These are phyloP conservation scores for Lecanicillium sp. DNA, from an alignment of 2,329 filamentous ascomycete genomes.

Conservation along the genomic window DNA sequence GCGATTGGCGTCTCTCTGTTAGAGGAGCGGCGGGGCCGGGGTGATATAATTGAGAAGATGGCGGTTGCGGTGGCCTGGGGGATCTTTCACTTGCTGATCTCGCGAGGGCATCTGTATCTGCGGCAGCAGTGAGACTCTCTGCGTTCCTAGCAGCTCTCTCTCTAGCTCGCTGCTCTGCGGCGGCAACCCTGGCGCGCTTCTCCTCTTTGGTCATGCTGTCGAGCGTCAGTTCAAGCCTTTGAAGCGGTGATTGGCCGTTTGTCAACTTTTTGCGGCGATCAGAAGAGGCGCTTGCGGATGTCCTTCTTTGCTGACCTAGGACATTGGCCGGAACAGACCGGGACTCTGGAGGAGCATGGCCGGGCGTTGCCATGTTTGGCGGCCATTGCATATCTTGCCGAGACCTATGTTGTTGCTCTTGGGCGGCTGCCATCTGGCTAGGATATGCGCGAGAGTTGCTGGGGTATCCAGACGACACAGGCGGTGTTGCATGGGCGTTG, in stretches of 20 bases:
- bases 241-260: constrained; percentile 79
- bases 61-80: neutral
- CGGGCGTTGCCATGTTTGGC: neutral
- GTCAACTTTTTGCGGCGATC: constrained; percentile 56
- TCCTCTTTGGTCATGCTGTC: constrained; percentile 94
- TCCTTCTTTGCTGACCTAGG: constrained; percentile 25
- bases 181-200: constrained; percentile 75
- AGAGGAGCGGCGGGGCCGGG: too few species aligned
- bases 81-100: neutral
- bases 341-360: neutral
- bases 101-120: constrained; percentile 9
- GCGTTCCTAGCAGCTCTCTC: constrained; percentile 45
- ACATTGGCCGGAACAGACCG: constrained; percentile 8
- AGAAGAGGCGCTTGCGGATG: constrained; percentile 28
- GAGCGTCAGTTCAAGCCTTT: constrained; percentile 85
- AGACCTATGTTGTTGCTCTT: too few species aligned
- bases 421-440: neutral
- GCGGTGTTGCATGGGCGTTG: neutral
- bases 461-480: neutral
- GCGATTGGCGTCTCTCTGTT: too few species aligned
- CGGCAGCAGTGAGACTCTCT: constrained; percentile 1
- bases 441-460: neutral
- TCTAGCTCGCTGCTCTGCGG: constrained; percentile 67
- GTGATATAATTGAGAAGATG: too few species aligned
- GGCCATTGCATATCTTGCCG: too few species aligned